Evolutionary conservation across 1,284 basidiomycete species (phyloP), one percentile per base, ranked within the genome.

Genomic region (Irpex sp.): DNA sequence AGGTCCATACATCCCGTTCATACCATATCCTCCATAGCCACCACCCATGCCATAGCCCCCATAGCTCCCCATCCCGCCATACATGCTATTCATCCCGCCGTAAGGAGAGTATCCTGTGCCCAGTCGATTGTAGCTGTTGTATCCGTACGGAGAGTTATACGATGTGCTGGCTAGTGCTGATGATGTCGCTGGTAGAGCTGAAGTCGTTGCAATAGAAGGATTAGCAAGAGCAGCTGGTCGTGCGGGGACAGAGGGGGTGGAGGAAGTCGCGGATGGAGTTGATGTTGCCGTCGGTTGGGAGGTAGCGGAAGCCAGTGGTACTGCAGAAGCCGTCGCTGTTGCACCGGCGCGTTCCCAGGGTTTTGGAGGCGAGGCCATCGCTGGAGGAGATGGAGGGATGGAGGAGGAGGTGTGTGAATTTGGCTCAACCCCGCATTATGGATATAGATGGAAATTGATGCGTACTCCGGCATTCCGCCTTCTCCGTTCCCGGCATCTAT

Each of bases 321-420:
- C 32, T 54, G 76, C 58, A 13, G 77, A 65, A 13, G 83, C 76
- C 45, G 86, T 81, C 27, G 81, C 78, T 45, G 84, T 71, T 10
- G 75, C 83, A 49, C 89, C 88, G 58, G 81, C 85, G 75, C 89
- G 87, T 80, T 96, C 94, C 94, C 95, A 96, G 75, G 94, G 94
- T 80, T 96, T 96, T 80, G 94, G 94, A 69, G 94, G 94, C 27
- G 94, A 94, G 44, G 88, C 89, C 92, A 94, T 94, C 44, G 80
- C 75, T 24, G 49, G 54, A 32, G 63, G 62, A 62, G 66, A 43
- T 54, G 49, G 49, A 54, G 49, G 49, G 49, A 54, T n/a, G n/a
- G 49, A 54, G 49, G n/a, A 54, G n/a, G 49, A 54, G 49, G 49
- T n/a, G 49, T 54, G 49, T 54, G 49, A 54, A 54, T 54, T 54